phyloP scores from a whole-genome alignment of 345 rosid species.

The Barbarea vulgaris region DNA sequence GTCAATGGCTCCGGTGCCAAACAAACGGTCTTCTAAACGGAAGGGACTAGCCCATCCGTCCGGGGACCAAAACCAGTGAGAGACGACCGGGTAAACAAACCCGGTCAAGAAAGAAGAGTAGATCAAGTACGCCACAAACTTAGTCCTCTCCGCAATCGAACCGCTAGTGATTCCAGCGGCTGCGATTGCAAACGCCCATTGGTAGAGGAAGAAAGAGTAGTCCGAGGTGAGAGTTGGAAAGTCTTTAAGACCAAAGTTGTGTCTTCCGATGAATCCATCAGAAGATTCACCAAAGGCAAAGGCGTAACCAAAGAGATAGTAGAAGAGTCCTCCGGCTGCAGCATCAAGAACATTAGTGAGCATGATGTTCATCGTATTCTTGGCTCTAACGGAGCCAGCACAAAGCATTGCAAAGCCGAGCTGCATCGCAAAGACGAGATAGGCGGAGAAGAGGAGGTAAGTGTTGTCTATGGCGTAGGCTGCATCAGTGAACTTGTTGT shows the following conservation, averaged over 20 bases:
- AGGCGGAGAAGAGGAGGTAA: slow-evolving; percentile 90
- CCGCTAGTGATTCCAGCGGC: slow-evolving; percentile 97
- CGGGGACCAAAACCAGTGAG: slow-evolving; percentile 90
- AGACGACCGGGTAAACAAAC: slow-evolving; percentile 84
- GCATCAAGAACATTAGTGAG: slow-evolving; percentile 94
- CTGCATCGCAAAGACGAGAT: slow-evolving; percentile 92
- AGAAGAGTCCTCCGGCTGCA: slow-evolving; percentile 82
- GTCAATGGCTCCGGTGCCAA: slow-evolving; percentile 72
- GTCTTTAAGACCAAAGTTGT: slow-evolving; percentile 60
- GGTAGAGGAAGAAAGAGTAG: slow-evolving; percentile 80
- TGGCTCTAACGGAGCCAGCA: slow-evolving; percentile 93
- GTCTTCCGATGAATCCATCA: slow-evolving; percentile 78
- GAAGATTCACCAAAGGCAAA: slow-evolving; percentile 86
- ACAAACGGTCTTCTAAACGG: slow-evolving; percentile 46
- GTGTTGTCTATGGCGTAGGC: slow-evolving; percentile 76
- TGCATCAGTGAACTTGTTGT: slow-evolving; percentile 52
- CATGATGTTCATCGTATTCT: slow-evolving; percentile 97
- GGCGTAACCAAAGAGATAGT: slow-evolving; percentile 90
- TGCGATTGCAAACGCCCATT: slow-evolving; percentile 96
- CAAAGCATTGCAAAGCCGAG: slow-evolving; percentile 97
- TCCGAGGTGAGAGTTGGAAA: slow-evolving; percentile 45
- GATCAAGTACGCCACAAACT: slow-evolving; percentile 82
- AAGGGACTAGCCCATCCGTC: slow-evolving; percentile 90
- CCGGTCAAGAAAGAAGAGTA: slow-evolving; percentile 88
- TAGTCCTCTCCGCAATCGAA: slow-evolving; percentile 87